These are phyloP conservation scores for Trametes hirsuta DNA, from an alignment of 1,284 basidiomycete species.

Conservation along the genomic window DNA sequence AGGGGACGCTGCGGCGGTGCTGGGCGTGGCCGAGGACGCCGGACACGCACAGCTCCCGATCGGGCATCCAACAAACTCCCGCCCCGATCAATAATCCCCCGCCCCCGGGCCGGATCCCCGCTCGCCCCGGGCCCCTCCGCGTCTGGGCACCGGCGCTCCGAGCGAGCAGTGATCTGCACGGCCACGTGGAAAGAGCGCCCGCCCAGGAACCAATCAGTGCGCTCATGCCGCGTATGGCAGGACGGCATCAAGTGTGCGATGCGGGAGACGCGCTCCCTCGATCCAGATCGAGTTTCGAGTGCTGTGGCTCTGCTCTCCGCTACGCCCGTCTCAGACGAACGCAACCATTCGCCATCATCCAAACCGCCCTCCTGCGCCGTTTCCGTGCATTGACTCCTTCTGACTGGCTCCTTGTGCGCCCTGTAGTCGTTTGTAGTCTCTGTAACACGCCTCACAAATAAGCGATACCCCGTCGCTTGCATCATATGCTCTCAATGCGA, in stretches of 20 bases:
- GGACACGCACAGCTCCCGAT: background rate
- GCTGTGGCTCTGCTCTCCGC: constrained; percentile 9
- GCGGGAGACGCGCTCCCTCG: background rate
- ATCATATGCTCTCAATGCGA: too few species aligned
- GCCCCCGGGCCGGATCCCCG: background rate
- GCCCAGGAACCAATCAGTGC: constrained; percentile 5
- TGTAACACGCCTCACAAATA: too few species aligned
- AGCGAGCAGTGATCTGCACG: constrained; percentile 15
- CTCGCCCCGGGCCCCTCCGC: background rate
- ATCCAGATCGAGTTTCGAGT: background rate
- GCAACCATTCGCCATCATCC: too few species aligned
- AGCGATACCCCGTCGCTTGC: too few species aligned
- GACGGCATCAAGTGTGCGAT: background rate
- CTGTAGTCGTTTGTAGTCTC: too few species aligned
- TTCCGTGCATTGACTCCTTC: too few species aligned
- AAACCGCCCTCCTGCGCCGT: too few species aligned
- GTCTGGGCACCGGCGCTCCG: background rate
- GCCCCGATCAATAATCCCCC: background rate
- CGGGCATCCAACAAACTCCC: background rate
- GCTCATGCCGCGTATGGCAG: background rate
- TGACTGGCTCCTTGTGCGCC: too few species aligned
- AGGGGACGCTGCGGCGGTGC: background rate
- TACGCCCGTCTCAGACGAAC: background rate
- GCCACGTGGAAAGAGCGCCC: constrained; percentile 9
- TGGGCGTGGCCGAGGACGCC: constrained; percentile 4